Evolutionary conservation across 306 rosid species (phyloP).

Genomic region (Malus orientalis): DNA sequence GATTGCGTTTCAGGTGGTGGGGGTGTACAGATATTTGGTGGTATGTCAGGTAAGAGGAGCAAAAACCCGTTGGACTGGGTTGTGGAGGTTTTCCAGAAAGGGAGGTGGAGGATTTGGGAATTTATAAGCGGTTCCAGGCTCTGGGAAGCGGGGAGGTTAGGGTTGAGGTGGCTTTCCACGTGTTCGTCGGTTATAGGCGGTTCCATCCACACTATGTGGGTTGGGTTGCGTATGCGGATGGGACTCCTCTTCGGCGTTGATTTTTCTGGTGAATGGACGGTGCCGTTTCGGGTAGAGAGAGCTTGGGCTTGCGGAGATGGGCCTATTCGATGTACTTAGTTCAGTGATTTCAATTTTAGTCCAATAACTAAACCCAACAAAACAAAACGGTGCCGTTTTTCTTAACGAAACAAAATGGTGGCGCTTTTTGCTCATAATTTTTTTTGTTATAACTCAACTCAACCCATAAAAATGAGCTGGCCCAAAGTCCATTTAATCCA

Average conservation of each 20-base stretch:
- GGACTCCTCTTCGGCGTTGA: not conserved
- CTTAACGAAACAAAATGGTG: not conserved
- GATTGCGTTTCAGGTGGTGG: not conserved
- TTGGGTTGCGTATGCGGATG: not conserved
- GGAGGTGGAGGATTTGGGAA: not conserved
- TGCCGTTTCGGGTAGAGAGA: not conserved
- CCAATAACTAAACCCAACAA: not conserved
- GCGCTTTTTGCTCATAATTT: no score
- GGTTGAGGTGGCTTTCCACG: slow-evolving; percentile 18
- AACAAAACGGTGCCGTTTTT: no score
- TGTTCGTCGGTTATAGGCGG: not conserved
- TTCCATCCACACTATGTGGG: not conserved
- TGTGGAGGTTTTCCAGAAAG: not conserved
- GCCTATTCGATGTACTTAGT: no score
- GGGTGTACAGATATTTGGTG: not conserved
- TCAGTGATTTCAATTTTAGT: no score
- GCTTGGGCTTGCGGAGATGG: not conserved
- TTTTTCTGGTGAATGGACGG: not conserved
- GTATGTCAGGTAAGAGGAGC: not conserved
- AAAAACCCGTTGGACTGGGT: not conserved
- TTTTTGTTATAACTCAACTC: no score
- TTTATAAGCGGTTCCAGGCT: not conserved
- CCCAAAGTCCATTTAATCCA: no score
- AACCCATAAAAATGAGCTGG: no score
- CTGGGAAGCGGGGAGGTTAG: not conserved